phyloP scores from a whole-genome alignment of 352 stramenopile genomes.

The Phytophthora constricta region DNA sequence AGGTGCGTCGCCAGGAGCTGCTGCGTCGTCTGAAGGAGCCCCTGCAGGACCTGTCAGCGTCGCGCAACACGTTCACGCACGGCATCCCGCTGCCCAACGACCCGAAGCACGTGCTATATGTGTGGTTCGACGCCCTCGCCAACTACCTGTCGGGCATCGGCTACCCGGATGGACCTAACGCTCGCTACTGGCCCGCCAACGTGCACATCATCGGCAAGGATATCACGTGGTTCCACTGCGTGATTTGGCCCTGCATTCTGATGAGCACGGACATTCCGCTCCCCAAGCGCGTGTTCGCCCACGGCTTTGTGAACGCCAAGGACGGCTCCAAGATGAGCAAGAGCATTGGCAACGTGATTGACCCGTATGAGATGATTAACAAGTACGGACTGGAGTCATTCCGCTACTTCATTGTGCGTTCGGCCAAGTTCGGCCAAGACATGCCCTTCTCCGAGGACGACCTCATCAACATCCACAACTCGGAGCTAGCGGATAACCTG shows the following conservation, averaged over 20 bases:
- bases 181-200: conserved; percentile 83
- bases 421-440: conserved; percentile 96
- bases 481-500: conserved; percentile 92
- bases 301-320: conserved; percentile 98
- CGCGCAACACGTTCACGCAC: conserved; percentile 96
- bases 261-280: conserved; percentile 96
- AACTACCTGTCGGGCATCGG: conserved; percentile 98
- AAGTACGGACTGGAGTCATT: conserved; percentile 96
- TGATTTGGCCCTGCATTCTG: conserved; percentile 99
- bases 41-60: conserved; percentile 97
- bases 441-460: conserved; percentile 93
- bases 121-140: conserved; percentile 99
- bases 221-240: conserved; percentile 98
- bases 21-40: conserved; percentile 92
- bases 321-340: conserved; percentile 99
- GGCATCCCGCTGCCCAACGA: conserved; percentile 96
- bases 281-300: conserved; percentile 95
- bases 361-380: conserved; percentile 95
- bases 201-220: conserved; percentile 97
- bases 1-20: conserved; percentile 95
- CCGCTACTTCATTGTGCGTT: conserved; percentile 93
- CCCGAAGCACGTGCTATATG: conserved; percentile 98
- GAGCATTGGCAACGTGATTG: conserved; percentile 98
- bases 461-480: conserved; percentile 98
- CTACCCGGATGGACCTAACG: conserved; percentile 88